A percentile compares a stretch with the other conserved stretches of the same genome.
Evolutionary conservation across 495 filamentous ascomycete species (phyloP).

Genomic region (Penicillium ochrochloron): DNA sequence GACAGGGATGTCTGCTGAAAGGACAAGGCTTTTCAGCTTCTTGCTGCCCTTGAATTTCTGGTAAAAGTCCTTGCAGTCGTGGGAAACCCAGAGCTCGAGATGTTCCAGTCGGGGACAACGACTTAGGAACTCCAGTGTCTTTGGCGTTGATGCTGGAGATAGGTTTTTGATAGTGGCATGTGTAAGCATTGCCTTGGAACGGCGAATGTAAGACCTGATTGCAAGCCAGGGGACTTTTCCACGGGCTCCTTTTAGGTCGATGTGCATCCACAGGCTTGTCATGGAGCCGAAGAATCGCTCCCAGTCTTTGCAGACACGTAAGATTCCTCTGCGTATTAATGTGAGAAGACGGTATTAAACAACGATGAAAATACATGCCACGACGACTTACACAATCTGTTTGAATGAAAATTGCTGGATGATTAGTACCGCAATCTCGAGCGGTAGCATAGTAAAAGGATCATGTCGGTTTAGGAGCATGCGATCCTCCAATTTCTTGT

Average conservation of each 20-base stretch:
- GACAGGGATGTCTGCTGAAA: conserved; percentile 41
- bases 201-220: conserved; percentile 49
- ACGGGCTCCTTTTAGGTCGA: conserved; percentile 54
- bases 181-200: conserved; percentile 45
- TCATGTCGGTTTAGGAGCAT: conserved; percentile 42
- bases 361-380: not conserved
- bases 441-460: conserved; percentile 51
- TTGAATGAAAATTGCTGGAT: conserved; percentile 52
- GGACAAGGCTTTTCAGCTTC: conserved; percentile 46
- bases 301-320: conserved; percentile 61
- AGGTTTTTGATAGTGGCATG: conserved; percentile 43
- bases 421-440: conserved; percentile 53
- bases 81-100: conserved; percentile 35
- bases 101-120: conserved; percentile 45
- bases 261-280: conserved; percentile 52
- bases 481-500: conserved; percentile 48
- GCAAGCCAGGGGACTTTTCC: conserved; percentile 44
- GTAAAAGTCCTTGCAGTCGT: conserved; percentile 32
- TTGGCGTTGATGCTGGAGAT: conserved; percentile 29
- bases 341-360: conserved; percentile 9
- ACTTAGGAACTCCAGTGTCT: conserved; percentile 40
- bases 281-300: conserved; percentile 46
- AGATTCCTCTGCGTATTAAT: conserved; percentile 38
- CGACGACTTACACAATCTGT: conserved; percentile 51
- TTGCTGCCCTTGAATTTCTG: conserved; percentile 39